Percentiles rank a stretch among this genome's conserved stretches.
Evolutionary conservation across 2,329 filamentous ascomycete species (phyloP).

Genomic region (Aspergillus viridinutans): DNA sequence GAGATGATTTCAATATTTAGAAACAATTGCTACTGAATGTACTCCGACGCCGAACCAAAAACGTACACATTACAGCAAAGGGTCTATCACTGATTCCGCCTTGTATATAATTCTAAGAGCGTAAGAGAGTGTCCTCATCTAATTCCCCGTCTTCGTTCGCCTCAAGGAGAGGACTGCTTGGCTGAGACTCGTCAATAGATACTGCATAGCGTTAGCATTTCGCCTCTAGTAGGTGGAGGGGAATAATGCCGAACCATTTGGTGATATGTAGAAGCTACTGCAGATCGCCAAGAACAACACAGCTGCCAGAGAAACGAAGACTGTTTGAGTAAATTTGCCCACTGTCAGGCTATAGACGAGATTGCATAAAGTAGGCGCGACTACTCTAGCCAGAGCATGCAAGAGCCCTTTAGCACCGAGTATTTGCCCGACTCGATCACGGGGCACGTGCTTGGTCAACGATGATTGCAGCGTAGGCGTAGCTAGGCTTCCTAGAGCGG

Average conservation of each 20-base stretch:
- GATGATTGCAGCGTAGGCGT: constrained; percentile 79
- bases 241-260: constrained; percentile 60
- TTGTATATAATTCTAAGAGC: background rate
- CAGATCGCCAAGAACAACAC: constrained; percentile 65
- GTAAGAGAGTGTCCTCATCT: constrained; percentile 15
- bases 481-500: constrained; percentile 76
- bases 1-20: background rate
- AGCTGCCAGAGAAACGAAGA: constrained; percentile 69
- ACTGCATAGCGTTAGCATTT: constrained; percentile 15
- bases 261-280: constrained; percentile 66
- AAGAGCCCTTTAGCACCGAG: constrained; percentile 82
- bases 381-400: constrained; percentile 73
- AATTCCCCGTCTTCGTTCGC: constrained; percentile 19
- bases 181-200: constrained; percentile 10
- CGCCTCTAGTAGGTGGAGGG: background rate
- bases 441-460: constrained; percentile 85
- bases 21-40: background rate
- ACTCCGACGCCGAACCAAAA: background rate
- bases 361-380: constrained; percentile 80
- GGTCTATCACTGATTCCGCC: background rate
- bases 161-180: constrained; percentile 11
- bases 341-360: constrained; percentile 81
- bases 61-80: background rate
- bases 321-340: constrained; percentile 69
- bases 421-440: constrained; percentile 77